phyloP scores from a whole-genome alignment of 306 rosid species.

The Acacia confusa region DNA sequence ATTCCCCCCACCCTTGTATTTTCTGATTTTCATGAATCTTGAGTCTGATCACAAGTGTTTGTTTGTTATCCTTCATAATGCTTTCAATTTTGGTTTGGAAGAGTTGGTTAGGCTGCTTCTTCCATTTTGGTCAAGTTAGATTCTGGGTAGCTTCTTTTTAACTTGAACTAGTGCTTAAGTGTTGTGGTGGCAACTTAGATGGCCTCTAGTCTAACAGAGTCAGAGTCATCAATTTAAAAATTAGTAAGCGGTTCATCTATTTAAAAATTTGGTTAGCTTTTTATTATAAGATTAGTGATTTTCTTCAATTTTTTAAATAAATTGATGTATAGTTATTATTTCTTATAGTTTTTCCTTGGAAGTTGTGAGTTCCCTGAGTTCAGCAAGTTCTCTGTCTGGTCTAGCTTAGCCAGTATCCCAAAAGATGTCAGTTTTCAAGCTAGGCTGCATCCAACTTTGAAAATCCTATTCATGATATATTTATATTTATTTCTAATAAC shows the following conservation, averaged over 20 bases:
- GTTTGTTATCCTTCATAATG: neutral
- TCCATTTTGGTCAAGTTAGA: neutral
- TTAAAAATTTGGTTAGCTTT: neutral
- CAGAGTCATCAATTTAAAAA: neutral
- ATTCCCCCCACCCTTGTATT: neutral
- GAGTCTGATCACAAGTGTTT: slow-evolving; percentile 2
- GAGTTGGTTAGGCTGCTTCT: neutral
- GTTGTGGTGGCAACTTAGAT: neutral
- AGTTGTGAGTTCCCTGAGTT: neutral
- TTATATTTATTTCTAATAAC: neutral
- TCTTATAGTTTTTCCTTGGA: neutral
- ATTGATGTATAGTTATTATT: neutral
- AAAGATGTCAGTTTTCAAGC: neutral
- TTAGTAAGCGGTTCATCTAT: neutral
- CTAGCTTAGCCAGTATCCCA: neutral
- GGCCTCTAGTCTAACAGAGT: neutral
- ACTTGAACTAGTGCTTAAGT: neutral
- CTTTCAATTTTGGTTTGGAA: slow-evolving; percentile 12
- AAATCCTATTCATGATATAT: neutral
- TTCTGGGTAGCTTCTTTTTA: neutral
- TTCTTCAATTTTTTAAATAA: slow-evolving; percentile 1
- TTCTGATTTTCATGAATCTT: slow-evolving; percentile 17
- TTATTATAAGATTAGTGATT: neutral
- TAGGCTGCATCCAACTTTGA: neutral
- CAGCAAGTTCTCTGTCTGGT: neutral